Conservation (phyloP, 202 grass and related monocot genomes). For the Carex arenaria region DNA sequence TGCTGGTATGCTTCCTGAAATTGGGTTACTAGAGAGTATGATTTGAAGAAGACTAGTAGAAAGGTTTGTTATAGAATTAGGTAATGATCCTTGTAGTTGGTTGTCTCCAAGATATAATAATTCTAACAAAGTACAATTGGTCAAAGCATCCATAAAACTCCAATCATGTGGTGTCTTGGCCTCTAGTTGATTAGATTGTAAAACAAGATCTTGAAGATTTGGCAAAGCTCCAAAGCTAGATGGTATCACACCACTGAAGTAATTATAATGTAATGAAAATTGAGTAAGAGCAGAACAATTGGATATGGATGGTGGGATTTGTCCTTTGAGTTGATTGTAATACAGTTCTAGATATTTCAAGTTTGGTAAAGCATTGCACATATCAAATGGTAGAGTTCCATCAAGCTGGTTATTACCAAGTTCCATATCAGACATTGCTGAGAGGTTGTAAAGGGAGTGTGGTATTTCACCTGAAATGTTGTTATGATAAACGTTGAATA, state of each 20-base stretch:
- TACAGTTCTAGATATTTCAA: slow-evolving; percentile 5
- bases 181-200: too few species aligned
- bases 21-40: not conserved
- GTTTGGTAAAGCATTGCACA: slow-evolving; percentile 8
- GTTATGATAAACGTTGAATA: not conserved
- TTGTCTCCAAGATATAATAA: not conserved
- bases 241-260: slow-evolving; percentile 16
- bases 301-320: slow-evolving; percentile 17
- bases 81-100: not conserved
- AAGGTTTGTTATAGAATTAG: slow-evolving; percentile 22
- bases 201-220: too few species aligned
- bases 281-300: not conserved
- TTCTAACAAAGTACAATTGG: too few species aligned
- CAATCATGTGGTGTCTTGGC: too few species aligned
- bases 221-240: too few species aligned
- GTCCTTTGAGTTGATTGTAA: slow-evolving; percentile 15
- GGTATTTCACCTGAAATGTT: slow-evolving; percentile 8
- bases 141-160: too few species aligned
- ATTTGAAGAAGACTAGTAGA: not conserved
- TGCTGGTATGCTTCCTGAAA: slow-evolving; percentile 24
- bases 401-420: not conserved
- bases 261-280: not conserved
- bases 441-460: not conserved
- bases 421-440: not conserved
- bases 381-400: slow-evolving; percentile 17